Evolutionary conservation across 2,329 filamentous ascomycete species (phyloP).

Genomic region (Volutella citrinella): DNA sequence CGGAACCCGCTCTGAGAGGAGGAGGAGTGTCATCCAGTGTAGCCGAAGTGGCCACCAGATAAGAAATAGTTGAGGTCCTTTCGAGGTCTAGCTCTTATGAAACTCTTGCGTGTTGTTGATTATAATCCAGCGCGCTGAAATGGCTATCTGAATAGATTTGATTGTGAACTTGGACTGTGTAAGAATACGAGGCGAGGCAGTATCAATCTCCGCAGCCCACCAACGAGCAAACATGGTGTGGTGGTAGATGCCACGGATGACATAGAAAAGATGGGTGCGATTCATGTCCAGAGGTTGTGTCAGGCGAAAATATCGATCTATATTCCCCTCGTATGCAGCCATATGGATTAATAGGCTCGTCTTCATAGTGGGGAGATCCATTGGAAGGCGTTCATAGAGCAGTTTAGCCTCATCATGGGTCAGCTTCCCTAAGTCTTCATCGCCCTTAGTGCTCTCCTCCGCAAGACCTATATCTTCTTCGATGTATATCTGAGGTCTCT

Average conservation of each 20-base stretch:
- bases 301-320: constrained; percentile 1
- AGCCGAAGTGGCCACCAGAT: background rate
- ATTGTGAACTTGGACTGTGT: background rate
- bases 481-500: constrained; percentile 5
- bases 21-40: no score
- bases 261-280: background rate
- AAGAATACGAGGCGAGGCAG: no score
- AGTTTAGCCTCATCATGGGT: background rate
- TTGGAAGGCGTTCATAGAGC: background rate
- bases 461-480: constrained; percentile 11
- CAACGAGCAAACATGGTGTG: constrained; percentile 1
- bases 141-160: background rate
- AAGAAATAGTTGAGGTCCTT: background rate
- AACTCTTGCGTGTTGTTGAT: no score
- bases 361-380: constrained; percentile 1
- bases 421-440: no score
- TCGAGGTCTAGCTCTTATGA: no score
- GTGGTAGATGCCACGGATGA: background rate
- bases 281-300: background rate
- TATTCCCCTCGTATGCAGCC: constrained; percentile 1
- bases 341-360: background rate
- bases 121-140: background rate
- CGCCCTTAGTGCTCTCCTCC: no score
- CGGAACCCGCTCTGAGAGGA: no score
- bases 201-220: background rate